These are phyloP conservation scores for Daldinia childiae DNA, from an alignment of 495 filamentous ascomycete genomes.

Conservation along the genomic window DNA sequence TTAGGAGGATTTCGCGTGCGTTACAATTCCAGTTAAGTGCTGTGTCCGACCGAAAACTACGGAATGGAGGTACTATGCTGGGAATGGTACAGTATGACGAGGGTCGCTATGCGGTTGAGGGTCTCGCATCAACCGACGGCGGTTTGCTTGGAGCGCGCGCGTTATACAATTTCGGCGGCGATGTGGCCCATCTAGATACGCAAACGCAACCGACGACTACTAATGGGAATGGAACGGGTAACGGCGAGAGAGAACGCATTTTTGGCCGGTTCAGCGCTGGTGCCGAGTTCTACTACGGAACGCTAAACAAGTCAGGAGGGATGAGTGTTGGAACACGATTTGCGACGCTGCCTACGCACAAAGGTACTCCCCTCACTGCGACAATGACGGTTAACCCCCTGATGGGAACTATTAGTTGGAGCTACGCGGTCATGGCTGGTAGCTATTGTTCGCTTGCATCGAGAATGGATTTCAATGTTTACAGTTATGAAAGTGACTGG, in stretches of 20 bases:
- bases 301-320: constrained; percentile 89
- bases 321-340: constrained; percentile 82
- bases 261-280: constrained; percentile 79
- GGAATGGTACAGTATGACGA: constrained; percentile 86
- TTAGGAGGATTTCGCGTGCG: constrained; percentile 81
- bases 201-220: constrained; percentile 28
- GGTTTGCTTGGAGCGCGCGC: constrained; percentile 87
- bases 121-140: constrained; percentile 91
- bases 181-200: constrained; percentile 63
- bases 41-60: constrained; percentile 78
- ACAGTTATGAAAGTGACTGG: constrained; percentile 96
- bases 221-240: constrained; percentile 36
- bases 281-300: constrained; percentile 94
- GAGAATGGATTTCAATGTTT: constrained; percentile 95
- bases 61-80: constrained; percentile 78
- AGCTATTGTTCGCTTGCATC: constrained; percentile 84
- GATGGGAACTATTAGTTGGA: constrained; percentile 89
- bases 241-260: constrained; percentile 59
- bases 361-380: constrained; percentile 86
- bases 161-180: constrained; percentile 92
- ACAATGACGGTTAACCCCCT: constrained; percentile 91
- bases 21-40: constrained; percentile 82
- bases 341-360: constrained; percentile 87
- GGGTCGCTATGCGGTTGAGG: constrained; percentile 89
- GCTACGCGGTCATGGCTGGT: constrained; percentile 87